These are phyloP conservation scores for Clavulina sp. DNA, from an alignment of 768 basidiomycete species.

Conservation along the genomic window DNA sequence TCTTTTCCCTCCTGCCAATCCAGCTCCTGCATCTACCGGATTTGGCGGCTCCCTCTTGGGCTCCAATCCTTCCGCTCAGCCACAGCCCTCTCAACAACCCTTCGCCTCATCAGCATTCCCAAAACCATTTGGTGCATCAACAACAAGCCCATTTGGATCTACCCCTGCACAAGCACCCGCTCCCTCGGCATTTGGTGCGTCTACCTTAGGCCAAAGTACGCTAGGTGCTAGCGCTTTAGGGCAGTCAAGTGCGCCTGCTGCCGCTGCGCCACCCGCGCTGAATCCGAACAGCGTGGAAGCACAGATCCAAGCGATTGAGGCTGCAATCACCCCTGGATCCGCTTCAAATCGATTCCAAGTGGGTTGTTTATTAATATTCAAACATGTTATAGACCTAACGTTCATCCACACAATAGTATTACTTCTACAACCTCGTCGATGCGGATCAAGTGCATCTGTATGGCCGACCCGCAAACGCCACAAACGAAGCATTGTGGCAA, in stretches of 20 bases:
- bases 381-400: neutral
- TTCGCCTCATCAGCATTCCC: neutral
- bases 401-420: conserved; percentile 31
- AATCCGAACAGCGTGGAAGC: conserved; percentile 18
- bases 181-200: neutral
- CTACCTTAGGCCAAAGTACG: neutral
- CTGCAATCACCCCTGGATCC: conserved; percentile 54
- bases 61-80: neutral
- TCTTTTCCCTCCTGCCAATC: neutral
- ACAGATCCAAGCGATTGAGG: conserved; percentile 43
- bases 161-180: neutral
- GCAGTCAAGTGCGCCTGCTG: neutral
- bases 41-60: neutral
- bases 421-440: conserved; percentile 73
- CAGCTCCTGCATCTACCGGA: neutral
- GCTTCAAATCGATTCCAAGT: conserved; percentile 71
- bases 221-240: neutral
- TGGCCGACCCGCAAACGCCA: conserved; percentile 51
- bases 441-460: conserved; percentile 47
- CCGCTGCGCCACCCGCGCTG: neutral
- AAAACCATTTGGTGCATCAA: neutral
- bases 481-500: conserved; percentile 58
- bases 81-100: neutral
- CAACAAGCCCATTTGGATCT: neutral
- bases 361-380: conserved; percentile 11